Evolutionary conservation across 371 early-diverging fungal species (phyloP), one percentile per base, ranked within the genome.

Genomic region (Syncephalastrum racemosum): DNA sequence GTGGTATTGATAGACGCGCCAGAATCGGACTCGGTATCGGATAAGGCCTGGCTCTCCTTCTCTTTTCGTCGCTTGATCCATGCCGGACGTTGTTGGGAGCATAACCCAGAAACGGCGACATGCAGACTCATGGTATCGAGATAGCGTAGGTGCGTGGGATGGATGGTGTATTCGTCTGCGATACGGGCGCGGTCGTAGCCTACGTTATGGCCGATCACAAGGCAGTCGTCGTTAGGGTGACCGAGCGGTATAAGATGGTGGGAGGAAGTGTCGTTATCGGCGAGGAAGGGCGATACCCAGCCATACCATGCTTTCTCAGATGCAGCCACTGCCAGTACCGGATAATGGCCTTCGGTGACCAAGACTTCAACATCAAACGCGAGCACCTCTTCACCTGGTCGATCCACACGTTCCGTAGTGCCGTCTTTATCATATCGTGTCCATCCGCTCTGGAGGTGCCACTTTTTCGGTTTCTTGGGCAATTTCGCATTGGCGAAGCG

Each of bases 41-140:
- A 15, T 22, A 57, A 5, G 14, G 40, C 42, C 18, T 60, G 68
- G 52, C 60, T 55, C 39, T 54, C 62, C 50, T 61, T 65, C 16
- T 53, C 58, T 23, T 63, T 59, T 49, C 62, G 65, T 27, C 54
- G 71, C 53, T 88, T 90, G n/a, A 80, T 59, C 93, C 95, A 98
- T 22, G 76, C 70, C 4, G 82, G 81, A 19, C 97, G 83, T 70
- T 98, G 99, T 64, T 92, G 95, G 4, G 85, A 85, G 48, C 93
- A 92, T 24, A 98, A 73, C 1, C 99, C 99, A 44, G 92, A 85
- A 1, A 90, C 87, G 2, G 97, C 92, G 20, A 90, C 89, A 61
- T 98, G 99, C 36, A 98, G 72, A 63, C 92, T 91, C 91, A 98
- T 89, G 1, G 98, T 97, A 68, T 98, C 99, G 18, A 98, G 50